phyloP scores from a whole-genome alignment of 2,329 filamentous ascomycete genomes.

The Fusarium mangiferae region DNA sequence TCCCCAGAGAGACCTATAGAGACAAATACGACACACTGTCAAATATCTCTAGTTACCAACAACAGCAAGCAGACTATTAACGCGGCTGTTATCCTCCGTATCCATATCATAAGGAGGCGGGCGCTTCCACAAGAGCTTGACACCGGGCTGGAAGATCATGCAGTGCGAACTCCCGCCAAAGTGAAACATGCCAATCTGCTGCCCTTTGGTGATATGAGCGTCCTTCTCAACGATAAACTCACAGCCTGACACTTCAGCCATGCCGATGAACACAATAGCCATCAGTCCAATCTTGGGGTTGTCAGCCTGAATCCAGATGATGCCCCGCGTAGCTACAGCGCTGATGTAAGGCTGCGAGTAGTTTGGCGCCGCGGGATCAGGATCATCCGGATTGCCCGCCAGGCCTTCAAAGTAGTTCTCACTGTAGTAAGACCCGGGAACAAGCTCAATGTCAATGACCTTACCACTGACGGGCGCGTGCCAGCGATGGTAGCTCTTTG shows the following conservation, averaged over 20 bases:
- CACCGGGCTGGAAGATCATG: not conserved
- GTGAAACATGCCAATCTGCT: slow-evolving; percentile 19
- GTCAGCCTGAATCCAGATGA: slow-evolving; percentile 2
- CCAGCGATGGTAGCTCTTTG: slow-evolving; percentile 75
- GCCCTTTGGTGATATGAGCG: not conserved
- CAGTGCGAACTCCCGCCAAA: slow-evolving; percentile 4
- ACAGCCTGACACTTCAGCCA: slow-evolving; percentile 1
- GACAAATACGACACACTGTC: rapidly evolving
- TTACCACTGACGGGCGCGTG: slow-evolving; percentile 70
- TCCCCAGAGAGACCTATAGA: rapidly evolving
- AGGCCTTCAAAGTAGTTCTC: not conserved
- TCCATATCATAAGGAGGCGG: not conserved
- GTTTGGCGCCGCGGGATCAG: not conserved
- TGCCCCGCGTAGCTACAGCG: not conserved
- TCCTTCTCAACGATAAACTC: not conserved
- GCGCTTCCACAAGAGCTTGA: not conserved
- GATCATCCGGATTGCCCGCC: not conserved
- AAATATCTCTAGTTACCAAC: rapidly evolving
- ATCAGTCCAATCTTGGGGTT: not conserved
- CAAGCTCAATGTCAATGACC: slow-evolving; percentile 46
- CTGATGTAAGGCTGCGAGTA: slow-evolving; percentile 9
- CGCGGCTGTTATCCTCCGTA: not conserved
- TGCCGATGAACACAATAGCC: slow-evolving; percentile 2
- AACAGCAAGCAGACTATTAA: not conserved
- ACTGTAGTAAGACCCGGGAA: slow-evolving; percentile 3